phyloP scores from a whole-genome alignment of 176 grass and related monocot species.

The Eragrostis nindensis region DNA sequence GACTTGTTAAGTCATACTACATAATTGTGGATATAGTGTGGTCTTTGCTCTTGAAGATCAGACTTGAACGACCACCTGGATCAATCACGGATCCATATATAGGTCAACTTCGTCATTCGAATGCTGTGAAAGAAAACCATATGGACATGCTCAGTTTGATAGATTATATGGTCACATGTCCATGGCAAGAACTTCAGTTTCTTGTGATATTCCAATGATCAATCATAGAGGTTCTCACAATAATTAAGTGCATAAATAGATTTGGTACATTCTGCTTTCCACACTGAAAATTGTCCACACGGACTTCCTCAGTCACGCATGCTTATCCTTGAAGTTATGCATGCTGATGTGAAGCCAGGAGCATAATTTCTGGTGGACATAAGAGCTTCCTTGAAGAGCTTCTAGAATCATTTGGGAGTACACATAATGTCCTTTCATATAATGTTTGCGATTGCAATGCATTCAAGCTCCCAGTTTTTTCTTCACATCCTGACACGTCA shows the following conservation, averaged over 20 bases:
- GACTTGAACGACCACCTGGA: not conserved
- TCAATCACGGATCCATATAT: too few species aligned
- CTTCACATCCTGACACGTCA: not conserved
- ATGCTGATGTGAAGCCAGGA: too few species aligned
- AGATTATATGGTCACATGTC: not conserved
- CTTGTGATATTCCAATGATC: not conserved
- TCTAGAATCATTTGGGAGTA: not conserved
- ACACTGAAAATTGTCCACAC: not conserved
- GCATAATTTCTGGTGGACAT: not conserved
- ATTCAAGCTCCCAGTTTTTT: not conserved
- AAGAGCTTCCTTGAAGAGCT: not conserved
- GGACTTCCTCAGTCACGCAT: not conserved
- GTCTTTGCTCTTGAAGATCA: not conserved
- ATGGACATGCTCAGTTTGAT: not conserved
- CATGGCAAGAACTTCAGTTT: not conserved
- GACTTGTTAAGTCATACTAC: not conserved
- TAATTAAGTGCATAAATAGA: not conserved
- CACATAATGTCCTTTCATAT: not conserved
- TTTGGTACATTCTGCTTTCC: not conserved
- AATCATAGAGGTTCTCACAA: not conserved
- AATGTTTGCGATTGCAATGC: not conserved
- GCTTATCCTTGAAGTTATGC: not conserved
- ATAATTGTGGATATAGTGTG: not conserved
- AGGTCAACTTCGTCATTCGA: conserved; percentile 8
- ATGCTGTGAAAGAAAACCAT: not conserved